Percentiles rank a stretch among this genome's conserved stretches.
phyloP scores from a whole-genome alignment of 805 yeast species.

The Hanseniaspora jakobsenii region DNA sequence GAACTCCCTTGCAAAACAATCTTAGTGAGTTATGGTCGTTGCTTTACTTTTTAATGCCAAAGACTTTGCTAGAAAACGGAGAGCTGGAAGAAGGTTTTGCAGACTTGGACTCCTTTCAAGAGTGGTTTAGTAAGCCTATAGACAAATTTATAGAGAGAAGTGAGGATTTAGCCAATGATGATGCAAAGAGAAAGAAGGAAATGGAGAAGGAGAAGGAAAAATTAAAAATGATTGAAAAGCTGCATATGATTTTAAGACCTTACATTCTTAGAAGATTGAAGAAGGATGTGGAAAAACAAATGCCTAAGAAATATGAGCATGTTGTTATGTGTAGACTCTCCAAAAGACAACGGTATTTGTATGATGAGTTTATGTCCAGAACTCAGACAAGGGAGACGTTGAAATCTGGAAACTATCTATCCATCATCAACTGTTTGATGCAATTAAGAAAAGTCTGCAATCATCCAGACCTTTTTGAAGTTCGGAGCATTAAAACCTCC shows the following conservation, averaged over 20 bases:
- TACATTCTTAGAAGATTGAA: constrained; percentile 82
- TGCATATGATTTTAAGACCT: constrained; percentile 90
- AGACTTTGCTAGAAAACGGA: constrained; percentile 53
- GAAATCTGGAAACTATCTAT: constrained; percentile 85
- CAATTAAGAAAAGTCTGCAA: constrained; percentile 93
- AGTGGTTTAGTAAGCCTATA: constrained; percentile 97
- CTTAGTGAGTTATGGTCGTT: constrained; percentile 93
- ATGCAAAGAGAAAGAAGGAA: constrained; percentile 38
- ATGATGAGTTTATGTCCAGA: constrained; percentile 94
- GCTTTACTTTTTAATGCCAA: constrained; percentile 90
- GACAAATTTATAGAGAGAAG: constrained; percentile 65
- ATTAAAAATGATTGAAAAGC: constrained; percentile 73
- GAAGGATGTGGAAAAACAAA: constrained; percentile 94
- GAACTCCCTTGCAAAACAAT: constrained; percentile 94
- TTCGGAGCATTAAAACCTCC: constrained; percentile 85
- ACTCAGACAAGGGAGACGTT: constrained; percentile 90
- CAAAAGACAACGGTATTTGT: constrained; percentile 78
- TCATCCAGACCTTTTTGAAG: constrained; percentile 93
- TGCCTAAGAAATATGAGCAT: constrained; percentile 97
- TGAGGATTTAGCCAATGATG: neutral
- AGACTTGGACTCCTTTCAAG: constrained; percentile 86
- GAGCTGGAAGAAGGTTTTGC: constrained; percentile 69
- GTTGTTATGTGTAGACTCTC: constrained; percentile 83
- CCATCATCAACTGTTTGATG: constrained; percentile 94
- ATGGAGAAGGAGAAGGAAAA: constrained; percentile 61